These are phyloP conservation scores for Venturia effusa DNA, from an alignment of 2,329 filamentous ascomycete genomes.

Conservation along the genomic window DNA sequence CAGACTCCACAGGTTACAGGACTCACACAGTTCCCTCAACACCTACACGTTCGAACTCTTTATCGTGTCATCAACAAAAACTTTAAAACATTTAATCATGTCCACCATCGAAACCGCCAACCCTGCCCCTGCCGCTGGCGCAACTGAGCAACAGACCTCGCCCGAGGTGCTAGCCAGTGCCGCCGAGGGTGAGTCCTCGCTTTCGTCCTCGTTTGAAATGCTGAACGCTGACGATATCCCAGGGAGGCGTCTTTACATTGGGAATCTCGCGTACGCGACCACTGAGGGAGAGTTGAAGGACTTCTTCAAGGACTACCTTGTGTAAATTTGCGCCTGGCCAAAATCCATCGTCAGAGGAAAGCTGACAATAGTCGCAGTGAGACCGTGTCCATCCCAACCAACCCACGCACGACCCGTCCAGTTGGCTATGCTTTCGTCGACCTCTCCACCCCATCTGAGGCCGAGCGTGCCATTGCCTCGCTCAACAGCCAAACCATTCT, in stretches of 20 bases:
- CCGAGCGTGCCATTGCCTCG: constrained; percentile 87
- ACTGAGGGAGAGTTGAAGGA: constrained; percentile 99
- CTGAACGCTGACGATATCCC: neutral
- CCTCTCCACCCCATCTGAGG: constrained; percentile 86
- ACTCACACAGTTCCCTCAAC: constrained; percentile 12
- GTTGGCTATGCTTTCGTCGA: constrained; percentile 99
- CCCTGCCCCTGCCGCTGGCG: constrained; percentile 38
- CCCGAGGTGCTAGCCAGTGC: constrained; percentile 94
- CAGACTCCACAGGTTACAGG: constrained; percentile 9
- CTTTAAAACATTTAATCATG: constrained; percentile 52
- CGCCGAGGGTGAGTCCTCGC: constrained; percentile 62
- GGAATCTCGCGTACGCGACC: constrained; percentile 99
- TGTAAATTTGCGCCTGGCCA: constrained; percentile 55
- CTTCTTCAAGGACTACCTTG: constrained; percentile 99
- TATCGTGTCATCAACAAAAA: constrained; percentile 10
- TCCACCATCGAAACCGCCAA: constrained; percentile 62
- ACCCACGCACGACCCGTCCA: constrained; percentile 95
- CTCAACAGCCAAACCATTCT: constrained; percentile 96
- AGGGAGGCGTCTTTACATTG: constrained; percentile 86
- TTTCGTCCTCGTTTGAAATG: neutral
- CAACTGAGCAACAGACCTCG: constrained; percentile 52
- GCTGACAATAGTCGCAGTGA: constrained; percentile 50
- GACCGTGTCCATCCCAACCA: constrained; percentile 98
- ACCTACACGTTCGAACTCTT: constrained; percentile 9
- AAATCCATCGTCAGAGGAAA: neutral